phyloP scores from a whole-genome alignment of 176 grass and related monocot species.

The Pharus latifolius region DNA sequence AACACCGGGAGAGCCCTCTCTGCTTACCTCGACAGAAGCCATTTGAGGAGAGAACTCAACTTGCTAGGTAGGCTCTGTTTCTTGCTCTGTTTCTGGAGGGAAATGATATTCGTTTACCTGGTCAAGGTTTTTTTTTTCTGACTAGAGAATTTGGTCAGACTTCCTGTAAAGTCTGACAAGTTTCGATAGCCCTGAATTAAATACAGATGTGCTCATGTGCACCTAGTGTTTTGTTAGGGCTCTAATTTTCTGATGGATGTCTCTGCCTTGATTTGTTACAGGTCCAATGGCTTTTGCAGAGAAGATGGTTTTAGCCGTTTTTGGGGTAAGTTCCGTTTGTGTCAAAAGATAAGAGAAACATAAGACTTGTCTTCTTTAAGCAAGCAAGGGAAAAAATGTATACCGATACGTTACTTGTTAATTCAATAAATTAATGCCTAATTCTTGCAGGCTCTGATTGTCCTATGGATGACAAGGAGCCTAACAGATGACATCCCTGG shows the following conservation, averaged over 20 bases:
- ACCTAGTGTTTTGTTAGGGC: background rate
- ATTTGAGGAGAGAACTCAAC: conserved; percentile 70
- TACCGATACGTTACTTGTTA: background rate
- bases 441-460: conserved; percentile 47
- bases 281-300: conserved; percentile 94
- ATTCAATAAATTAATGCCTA: background rate
- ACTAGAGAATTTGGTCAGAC: background rate
- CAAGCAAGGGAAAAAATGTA: too few species aligned
- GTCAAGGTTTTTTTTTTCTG: conserved; percentile 36
- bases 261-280: conserved; percentile 6
- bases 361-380: too few species aligned
- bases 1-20: conserved; percentile 50
- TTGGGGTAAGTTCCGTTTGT: conserved; percentile 37
- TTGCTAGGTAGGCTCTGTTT: conserved; percentile 49
- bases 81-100: conserved; percentile 14
- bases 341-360: too few species aligned
- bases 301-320: conserved; percentile 81
- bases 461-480: conserved; percentile 82
- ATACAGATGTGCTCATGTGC: conserved; percentile 1
- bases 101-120: conserved; percentile 29
- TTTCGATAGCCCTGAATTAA: conserved; percentile 20
- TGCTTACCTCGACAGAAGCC: conserved; percentile 61
- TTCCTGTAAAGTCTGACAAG: background rate
- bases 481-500: conserved; percentile 70
- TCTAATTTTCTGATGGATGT: background rate